Evolutionary conservation across 108 stramenopile species (phyloP), one percentile per base, ranked within the genome.

Genomic region (Pinguiococcus pyrenoidosus): DNA sequence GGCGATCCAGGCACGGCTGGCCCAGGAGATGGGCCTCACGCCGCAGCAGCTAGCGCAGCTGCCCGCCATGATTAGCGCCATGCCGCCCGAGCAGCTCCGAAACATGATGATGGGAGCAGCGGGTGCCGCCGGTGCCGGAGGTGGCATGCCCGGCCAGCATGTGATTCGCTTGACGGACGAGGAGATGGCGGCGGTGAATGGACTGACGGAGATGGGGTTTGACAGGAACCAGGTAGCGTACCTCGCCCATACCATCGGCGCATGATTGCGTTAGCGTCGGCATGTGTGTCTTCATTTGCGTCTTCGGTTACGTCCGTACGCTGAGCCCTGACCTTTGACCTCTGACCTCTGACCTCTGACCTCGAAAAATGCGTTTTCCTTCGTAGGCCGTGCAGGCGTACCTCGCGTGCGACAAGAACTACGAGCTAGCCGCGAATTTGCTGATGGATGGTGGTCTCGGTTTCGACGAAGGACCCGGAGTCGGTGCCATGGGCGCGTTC

Each of bases 321-420:
- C n/a, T n/a, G n/a, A n/a, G n/a, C n/a, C n/a, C n/a, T n/a, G n/a
- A n/a, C n/a, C n/a, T n/a, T n/a, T n/a, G n/a, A n/a, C n/a, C n/a
- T n/a, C n/a, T n/a, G n/a, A n/a, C n/a, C n/a, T n/a, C n/a, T n/a
- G n/a, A n/a, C n/a, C n/a, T n/a, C n/a, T n/a, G n/a, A n/a, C n/a
- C n/a, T n/a, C n/a, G n/a, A n/a, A n/a, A n/a, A n/a, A n/a, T n/a
- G n/a, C n/a, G n/a, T n/a, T n/a, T n/a, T n/a, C n/a, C n/a, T n/a
- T n/a, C n/a, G n/a, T n/a, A n/a, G n/a, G n/a, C 84, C 0, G 84
- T 83, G 5, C 89, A 94, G 74, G 96, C 96, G 6, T 98, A 88
- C 71, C 66, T 98, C 54, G 91, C 91, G 4, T 98, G 96, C 55
- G 96, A 98, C 69, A 98, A 94, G 80, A 92, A 98, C 67, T 89